Conservation (phyloP, 495 filamentous ascomycete genomes). For the Penicillium bovifimosum region DNA sequence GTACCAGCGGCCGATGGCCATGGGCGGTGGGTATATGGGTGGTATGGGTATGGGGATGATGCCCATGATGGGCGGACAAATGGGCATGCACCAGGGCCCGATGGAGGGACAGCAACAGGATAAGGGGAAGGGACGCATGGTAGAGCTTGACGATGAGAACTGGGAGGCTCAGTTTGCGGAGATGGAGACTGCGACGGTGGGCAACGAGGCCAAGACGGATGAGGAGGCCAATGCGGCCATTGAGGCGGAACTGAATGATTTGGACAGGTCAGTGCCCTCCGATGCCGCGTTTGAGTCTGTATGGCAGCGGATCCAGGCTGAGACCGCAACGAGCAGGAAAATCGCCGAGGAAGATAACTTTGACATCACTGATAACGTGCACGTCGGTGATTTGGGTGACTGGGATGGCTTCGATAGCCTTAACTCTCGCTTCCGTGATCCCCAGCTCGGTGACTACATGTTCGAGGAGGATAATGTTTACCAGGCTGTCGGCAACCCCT, state of each 20-base stretch:
- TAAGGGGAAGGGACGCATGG: conserved; percentile 86
- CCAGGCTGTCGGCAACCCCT: conserved; percentile 67
- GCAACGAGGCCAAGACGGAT: conserved; percentile 53
- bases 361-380: conserved; percentile 47
- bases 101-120: conserved; percentile 44
- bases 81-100: conserved; percentile 49
- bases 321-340: conserved; percentile 65
- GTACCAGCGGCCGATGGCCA: conserved; percentile 59
- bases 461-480: conserved; percentile 94
- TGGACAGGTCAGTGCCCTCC: conserved; percentile 74
- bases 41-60: conserved; percentile 56
- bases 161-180: conserved; percentile 96
- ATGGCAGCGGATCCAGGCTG: conserved; percentile 82
- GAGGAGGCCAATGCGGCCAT: conserved; percentile 69
- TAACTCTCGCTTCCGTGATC: conserved; percentile 58
- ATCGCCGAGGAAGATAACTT: conserved; percentile 59
- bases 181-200: conserved; percentile 70
- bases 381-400: conserved; percentile 63
- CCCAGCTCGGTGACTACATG: conserved; percentile 79
- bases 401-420: conserved; percentile 67
- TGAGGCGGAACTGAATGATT: conserved; percentile 81
- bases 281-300: conserved; percentile 83
- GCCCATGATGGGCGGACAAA: conserved; percentile 44
- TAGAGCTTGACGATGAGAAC: conserved; percentile 86
- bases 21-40: conserved; percentile 40